phyloP scores from a whole-genome alignment of 345 rosid genomes.

The Camelina hispida region DNA sequence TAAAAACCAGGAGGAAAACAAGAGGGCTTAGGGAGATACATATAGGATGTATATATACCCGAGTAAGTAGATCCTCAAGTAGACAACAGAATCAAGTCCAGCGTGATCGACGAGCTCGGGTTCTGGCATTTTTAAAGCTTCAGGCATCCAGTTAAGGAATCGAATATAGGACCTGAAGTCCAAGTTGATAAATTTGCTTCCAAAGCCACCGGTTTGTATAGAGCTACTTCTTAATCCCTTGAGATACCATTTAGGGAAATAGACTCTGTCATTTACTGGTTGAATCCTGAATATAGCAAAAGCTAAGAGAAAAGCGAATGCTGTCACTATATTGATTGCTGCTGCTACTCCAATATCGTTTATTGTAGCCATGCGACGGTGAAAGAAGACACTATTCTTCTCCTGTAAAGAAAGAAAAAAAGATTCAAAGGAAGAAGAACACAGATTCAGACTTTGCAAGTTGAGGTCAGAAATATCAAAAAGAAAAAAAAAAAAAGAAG shows the following conservation, averaged over 20 bases:
- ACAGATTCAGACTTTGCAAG: slow-evolving; percentile 31
- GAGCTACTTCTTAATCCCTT: slow-evolving; percentile 83
- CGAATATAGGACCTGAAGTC: slow-evolving; percentile 71
- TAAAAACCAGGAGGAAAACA: not conserved
- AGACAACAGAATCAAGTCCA: slow-evolving; percentile 89
- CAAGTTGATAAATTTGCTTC: slow-evolving; percentile 70
- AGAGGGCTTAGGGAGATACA: not conserved
- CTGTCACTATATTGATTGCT: slow-evolving; percentile 78
- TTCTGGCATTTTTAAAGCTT: slow-evolving; percentile 90
- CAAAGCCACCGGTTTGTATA: slow-evolving; percentile 59
- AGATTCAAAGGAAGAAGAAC: not conserved
- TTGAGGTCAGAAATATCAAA: not conserved
- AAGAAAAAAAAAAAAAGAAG: not conserved
- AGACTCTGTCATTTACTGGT: slow-evolving; percentile 91
- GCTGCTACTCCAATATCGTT: slow-evolving; percentile 87
- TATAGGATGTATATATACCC: slow-evolving; percentile 57
- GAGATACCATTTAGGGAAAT: slow-evolving; percentile 94
- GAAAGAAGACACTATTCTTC: slow-evolving; percentile 27
- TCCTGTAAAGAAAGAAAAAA: slow-evolving; percentile 33
- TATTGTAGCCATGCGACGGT: slow-evolving; percentile 67
- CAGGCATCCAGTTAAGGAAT: slow-evolving; percentile 95
- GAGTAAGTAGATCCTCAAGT: slow-evolving; percentile 80
- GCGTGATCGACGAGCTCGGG: slow-evolving; percentile 90
- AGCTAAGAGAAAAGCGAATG: slow-evolving; percentile 72
- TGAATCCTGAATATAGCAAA: slow-evolving; percentile 88